Base-by-base conservation (phyloP, 2,329 filamentous ascomycete species). In the Penicillium sp. region DNA sequence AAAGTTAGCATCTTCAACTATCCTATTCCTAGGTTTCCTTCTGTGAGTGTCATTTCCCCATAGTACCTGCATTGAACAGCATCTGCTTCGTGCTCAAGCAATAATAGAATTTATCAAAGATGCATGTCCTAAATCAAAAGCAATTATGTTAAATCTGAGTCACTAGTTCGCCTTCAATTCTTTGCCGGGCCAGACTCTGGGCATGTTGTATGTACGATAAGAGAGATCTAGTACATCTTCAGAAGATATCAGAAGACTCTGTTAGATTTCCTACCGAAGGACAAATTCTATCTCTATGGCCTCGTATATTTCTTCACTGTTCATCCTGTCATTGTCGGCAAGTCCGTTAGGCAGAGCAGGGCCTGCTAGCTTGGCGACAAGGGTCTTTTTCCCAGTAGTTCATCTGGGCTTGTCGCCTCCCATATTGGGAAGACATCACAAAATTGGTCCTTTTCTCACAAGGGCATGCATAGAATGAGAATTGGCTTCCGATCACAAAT, bases 301-400 rank as follows among this genome's bases (percentile, higher is more conserved):
- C 37, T 22, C 37, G 22, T 25, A 14, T 28, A 14, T 39, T 14
- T 16, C 22, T 25, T 25, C 22, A 25, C 5, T 27, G 16, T 33
- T 46, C 28, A 33, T 16, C 10, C n/a, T 18, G 9, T 31, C 9
- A n/a, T 34, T 11, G 19, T 46, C 47, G 35, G 47, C 35, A 27
- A 16, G 36, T 46, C 47, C 47, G 46, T 48, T 30, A 25, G 37
- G 25, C 41, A 49, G 35, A 35, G 41, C 9, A 36, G 30, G 30
- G 31, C 33, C 9, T 12, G 12, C 35, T 18, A 11, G 12, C 35
- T 18, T 40, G 35, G 31, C 39, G 45, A 36, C 29, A 46, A 39
- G 43, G 25, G 25, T 19, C 29, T 44, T 39, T 18, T 25, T 39
- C 46, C 46, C 39, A 37, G 27, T 41, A 31, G 31, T 5, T 8